Conservation (phyloP, 2,329 filamentous ascomycete genomes). For the Trichophyton verrucosum region DNA sequence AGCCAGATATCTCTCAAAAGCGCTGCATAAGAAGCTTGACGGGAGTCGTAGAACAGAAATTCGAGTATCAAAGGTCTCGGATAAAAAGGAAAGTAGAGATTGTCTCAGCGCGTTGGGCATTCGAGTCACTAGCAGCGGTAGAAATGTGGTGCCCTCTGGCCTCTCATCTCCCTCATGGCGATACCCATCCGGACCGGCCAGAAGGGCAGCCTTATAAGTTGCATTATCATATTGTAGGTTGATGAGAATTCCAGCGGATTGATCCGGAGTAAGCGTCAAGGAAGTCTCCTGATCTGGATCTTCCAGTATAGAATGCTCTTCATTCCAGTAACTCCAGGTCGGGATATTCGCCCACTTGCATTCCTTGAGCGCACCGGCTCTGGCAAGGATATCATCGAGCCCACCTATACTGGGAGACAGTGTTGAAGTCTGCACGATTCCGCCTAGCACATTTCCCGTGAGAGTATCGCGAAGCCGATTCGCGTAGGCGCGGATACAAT, state of each 20-base stretch:
- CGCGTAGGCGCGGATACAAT: conserved; percentile 35
- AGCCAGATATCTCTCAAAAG: conserved; percentile 31
- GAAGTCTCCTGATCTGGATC: conserved; percentile 20
- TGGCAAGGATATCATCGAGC: conserved; percentile 30
- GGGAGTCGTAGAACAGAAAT: conserved; percentile 34
- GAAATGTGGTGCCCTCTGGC: conserved; percentile 30
- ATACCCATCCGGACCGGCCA: conserved; percentile 23
- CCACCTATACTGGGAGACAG: conserved; percentile 6
- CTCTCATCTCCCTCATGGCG: not conserved
- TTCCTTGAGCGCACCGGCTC: conserved; percentile 35
- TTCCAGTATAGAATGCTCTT: conserved; percentile 14
- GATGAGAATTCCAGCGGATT: conserved; percentile 36
- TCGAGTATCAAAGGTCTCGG: conserved; percentile 40
- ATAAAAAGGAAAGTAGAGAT: conserved; percentile 38
- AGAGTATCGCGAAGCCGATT: conserved; percentile 38
- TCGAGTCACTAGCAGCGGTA: conserved; percentile 41
- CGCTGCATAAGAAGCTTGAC: conserved; percentile 33
- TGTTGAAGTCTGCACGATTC: conserved; percentile 18
- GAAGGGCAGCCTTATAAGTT: conserved; percentile 39
- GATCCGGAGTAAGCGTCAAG: conserved; percentile 14
- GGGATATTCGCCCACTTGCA: conserved; percentile 35
- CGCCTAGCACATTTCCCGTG: conserved; percentile 38
- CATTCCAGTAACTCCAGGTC: conserved; percentile 22
- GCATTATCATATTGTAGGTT: conserved; percentile 39
- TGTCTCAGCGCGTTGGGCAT: conserved; percentile 40